Conservation (phyloP, 345 rosid genomes). For the Citrus reticulata region DNA sequence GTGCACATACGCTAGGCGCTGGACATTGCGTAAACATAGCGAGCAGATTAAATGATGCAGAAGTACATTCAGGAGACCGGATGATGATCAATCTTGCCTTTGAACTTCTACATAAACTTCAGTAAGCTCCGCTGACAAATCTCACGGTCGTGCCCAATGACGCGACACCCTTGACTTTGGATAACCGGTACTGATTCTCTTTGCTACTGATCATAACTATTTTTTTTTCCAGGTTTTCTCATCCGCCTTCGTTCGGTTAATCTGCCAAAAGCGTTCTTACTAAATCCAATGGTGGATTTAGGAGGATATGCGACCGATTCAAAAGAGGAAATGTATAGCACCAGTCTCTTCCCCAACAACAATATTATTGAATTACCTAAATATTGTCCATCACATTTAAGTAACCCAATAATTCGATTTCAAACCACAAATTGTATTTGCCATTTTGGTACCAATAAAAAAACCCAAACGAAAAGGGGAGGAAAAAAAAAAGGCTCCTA, state of each 20-base stretch:
- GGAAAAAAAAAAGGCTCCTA: background rate
- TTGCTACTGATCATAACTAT: conserved; percentile 8
- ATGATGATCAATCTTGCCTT: background rate
- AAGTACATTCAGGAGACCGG: background rate
- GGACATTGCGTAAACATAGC: conserved; percentile 31
- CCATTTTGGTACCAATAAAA: background rate
- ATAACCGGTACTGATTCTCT: conserved; percentile 21
- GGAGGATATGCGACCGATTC: conserved; percentile 17
- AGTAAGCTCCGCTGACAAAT: conserved; percentile 10
- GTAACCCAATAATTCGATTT: background rate
- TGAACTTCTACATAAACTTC: conserved; percentile 11
- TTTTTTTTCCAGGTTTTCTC: conserved; percentile 20
- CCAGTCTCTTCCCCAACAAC: background rate
- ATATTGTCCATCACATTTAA: background rate
- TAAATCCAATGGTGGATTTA: conserved; percentile 15
- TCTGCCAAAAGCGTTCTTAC: conserved; percentile 11
- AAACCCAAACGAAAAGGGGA: background rate
- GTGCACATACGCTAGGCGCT: conserved; percentile 23
- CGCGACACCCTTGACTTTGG: conserved; percentile 17
- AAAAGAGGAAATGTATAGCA: conserved; percentile 1
- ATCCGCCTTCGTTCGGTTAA: conserved; percentile 21
- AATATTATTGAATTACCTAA: no score
- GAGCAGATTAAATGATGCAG: conserved; percentile 11
- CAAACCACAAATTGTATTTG: background rate
- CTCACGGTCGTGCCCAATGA: conserved; percentile 19